Evolutionary conservation across 2,329 filamentous ascomycete species (phyloP).

Genomic region (Talaromyces piceae): DNA sequence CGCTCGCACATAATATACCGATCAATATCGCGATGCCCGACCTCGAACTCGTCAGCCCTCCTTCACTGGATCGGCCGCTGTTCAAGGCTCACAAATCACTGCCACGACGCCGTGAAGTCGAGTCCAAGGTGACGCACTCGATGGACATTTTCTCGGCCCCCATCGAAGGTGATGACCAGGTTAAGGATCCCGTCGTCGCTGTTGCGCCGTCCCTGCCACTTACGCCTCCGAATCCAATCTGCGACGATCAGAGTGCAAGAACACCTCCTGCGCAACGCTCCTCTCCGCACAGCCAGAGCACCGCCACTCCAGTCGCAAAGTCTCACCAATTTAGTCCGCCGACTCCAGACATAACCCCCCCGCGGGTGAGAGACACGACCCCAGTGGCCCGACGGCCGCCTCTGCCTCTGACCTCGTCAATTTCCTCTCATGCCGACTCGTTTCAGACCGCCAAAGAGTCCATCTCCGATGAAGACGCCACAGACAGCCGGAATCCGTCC

Average conservation of each 20-base stretch:
- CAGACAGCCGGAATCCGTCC: conserved; percentile 20
- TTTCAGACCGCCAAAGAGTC: conserved; percentile 66
- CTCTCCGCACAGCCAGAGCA: conserved; percentile 16
- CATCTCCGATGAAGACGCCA: conserved; percentile 56
- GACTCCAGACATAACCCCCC: conserved; percentile 69
- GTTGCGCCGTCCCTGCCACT: conserved; percentile 27
- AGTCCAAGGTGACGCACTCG: conserved; percentile 14
- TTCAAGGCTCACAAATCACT: conserved; percentile 37
- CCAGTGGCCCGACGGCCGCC: conserved; percentile 38
- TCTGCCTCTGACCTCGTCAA: conserved; percentile 46
- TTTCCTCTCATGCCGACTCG: conserved; percentile 58
- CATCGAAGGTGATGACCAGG: conserved; percentile 19
- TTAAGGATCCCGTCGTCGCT: conserved; percentile 16
- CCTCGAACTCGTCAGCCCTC: conserved; percentile 21
- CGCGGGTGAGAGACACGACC: conserved; percentile 39
- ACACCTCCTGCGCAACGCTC: conserved; percentile 11
- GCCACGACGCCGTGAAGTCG: conserved; percentile 27
- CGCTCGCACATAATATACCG: not conserved
- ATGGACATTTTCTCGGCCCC: conserved; percentile 17
- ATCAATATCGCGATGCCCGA: conserved; percentile 22
- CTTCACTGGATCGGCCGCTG: conserved; percentile 21
- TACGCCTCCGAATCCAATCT: conserved; percentile 29
- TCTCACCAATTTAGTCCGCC: conserved; percentile 61
- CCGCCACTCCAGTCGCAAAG: conserved; percentile 44
- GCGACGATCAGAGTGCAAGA: conserved; percentile 9